Evolutionary conservation across 1,284 basidiomycete species (phyloP).

Genomic region (Afroboletus lepidellus): DNA sequence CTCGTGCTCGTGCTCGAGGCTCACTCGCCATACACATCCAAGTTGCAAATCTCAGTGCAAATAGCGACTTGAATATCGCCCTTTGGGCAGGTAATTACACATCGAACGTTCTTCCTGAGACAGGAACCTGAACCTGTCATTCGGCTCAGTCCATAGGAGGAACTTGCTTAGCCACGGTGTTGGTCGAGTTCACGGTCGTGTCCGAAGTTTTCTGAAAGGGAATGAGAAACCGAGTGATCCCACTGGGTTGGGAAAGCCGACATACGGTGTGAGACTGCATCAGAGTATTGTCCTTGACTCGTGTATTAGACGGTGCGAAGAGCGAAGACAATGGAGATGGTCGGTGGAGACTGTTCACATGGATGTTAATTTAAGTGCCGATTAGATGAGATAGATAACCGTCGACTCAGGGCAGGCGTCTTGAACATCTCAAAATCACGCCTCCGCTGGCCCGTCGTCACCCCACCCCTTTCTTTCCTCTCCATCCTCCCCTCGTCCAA

Average conservation of each 20-base stretch:
- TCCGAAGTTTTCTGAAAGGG: neutral
- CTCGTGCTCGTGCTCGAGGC: neutral
- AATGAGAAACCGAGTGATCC: neutral
- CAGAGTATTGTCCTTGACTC: neutral
- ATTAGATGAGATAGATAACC: slow-evolving; percentile 32
- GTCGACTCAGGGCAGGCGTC: slow-evolving; percentile 36
- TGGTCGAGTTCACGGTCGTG: neutral
- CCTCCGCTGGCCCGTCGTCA: slow-evolving; percentile 14
- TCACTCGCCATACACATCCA: too few species aligned
- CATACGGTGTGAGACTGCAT: neutral
- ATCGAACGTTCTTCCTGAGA: too few species aligned
- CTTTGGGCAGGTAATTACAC: too few species aligned
- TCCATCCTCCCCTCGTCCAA: slow-evolving; percentile 28
- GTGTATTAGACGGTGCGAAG: neutral
- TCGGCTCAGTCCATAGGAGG: neutral
- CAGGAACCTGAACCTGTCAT: too few species aligned
- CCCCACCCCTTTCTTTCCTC: slow-evolving; percentile 32
- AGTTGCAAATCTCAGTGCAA: too few species aligned
- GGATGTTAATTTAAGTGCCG: slow-evolving; percentile 15
- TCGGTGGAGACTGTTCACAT: slow-evolving; percentile 18
- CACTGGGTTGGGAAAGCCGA: neutral
- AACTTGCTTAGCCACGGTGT: neutral
- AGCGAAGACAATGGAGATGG: neutral
- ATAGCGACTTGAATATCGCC: too few species aligned
- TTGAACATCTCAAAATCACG: slow-evolving; percentile 32